Evolutionary conservation across 768 basidiomycete genomes (phyloP), one percentile per base, ranked within the genome.

Genomic region (Tylopilus balloui): DNA sequence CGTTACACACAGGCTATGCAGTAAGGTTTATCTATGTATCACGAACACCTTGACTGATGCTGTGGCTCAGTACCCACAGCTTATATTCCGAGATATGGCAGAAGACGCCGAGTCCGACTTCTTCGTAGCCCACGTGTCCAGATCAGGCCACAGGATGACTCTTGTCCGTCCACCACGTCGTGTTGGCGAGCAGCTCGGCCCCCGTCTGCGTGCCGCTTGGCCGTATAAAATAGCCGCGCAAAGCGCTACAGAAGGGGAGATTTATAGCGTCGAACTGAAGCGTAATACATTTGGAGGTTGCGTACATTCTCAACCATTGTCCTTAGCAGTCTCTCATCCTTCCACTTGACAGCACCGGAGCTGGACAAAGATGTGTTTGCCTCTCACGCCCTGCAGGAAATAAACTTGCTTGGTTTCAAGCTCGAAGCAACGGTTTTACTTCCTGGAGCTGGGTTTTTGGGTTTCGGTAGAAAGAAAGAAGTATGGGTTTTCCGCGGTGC

Each of bases 391-490:
- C 68, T 88, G 20, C 79, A 80, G 55, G 77, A 79, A 52, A 72
- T 88, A 53, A 73, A 69, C 54, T 66, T 69, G 19, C 66, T 80
- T 47, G 78, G 81, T 11, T 89, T 78, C 63, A 73, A 76, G 41
- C 75, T 90, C 13, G 79, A 84, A 54, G 83, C 84, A 2, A 78
- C 82, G 19, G 65, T 90, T n/a, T 78, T 81, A 0, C 74, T 90
- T 58, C 80, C 73, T 1, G 59, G 67, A 6, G 48, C 58, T 11
- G 69, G 71, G 5, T 53, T 72, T 24, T 56, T 75, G 41, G 69
- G 71, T 20, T 59, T 78, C 21, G 66, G 71, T 14, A 59, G 65
- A 14, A 73, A 75, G 49, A 78, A 73, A 57, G 86, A 88, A 62
- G 57, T 86, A 14, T 79, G 86, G 69, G 71, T 88, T 21, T 86